Percentiles rank a stretch among this genome's conserved stretches.
Conservation (phyloP, 805 yeast genomes). For the Kuraishia piskuri region DNA sequence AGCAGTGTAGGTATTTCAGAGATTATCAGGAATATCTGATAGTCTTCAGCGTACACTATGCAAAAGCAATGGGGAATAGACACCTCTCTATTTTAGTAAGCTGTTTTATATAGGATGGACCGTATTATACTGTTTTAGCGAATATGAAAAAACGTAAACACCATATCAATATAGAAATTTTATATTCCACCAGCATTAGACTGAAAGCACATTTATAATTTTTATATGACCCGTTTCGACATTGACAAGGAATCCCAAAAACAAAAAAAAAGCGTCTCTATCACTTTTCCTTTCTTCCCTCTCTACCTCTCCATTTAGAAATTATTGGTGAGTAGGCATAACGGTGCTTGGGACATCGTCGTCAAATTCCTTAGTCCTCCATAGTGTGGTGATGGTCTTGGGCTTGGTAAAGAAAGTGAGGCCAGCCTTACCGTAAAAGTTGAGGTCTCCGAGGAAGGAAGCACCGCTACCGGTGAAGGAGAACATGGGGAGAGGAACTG, state of each 20-base stretch:
- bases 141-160: neutral
- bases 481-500: conserved; percentile 77
- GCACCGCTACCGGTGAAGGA: conserved; percentile 72
- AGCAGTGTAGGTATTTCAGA: too few relatives aligned
- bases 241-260: neutral
- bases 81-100: too few relatives aligned
- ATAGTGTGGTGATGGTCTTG: conserved; percentile 63
- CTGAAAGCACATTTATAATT: neutral
- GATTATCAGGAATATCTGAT: too few relatives aligned
- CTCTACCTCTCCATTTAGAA: neutral
- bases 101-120: too few relatives aligned
- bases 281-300: too few relatives aligned
- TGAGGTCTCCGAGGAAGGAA: conserved; percentile 70
- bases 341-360: conserved; percentile 47
- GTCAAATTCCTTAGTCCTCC: conserved; percentile 47
- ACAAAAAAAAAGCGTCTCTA: too few relatives aligned
- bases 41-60: too few relatives aligned
- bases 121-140: too few relatives aligned
- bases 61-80: too few relatives aligned
- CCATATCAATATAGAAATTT: too few relatives aligned
- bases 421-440: conserved; percentile 75
- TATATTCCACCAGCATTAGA: neutral
- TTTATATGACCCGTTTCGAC: neutral
- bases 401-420: conserved; percentile 63
- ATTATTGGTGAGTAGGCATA: conserved; percentile 55